Conservation (phyloP, 371 early-diverging fungal species). For the Mucor velutinosus region DNA sequence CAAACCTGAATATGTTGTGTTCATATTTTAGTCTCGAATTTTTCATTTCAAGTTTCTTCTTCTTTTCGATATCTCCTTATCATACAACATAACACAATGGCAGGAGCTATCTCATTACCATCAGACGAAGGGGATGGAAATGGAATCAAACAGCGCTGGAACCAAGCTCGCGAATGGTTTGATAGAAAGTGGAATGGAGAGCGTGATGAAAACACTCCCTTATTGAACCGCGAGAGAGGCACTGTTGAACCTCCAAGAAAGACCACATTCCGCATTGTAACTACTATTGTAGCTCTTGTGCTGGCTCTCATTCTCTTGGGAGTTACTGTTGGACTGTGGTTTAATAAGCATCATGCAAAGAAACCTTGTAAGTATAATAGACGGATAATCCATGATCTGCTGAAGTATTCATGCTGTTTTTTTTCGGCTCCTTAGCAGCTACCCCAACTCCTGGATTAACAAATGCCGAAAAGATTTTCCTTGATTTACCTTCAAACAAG, state of each 20-base stretch:
- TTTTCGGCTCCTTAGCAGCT: not conserved
- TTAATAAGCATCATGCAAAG: constrained; percentile 18
- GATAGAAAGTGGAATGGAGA: constrained; percentile 54
- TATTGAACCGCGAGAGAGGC: constrained; percentile 34
- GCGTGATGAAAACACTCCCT: constrained; percentile 43
- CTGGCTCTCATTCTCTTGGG: constrained; percentile 42
- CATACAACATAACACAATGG: not conserved
- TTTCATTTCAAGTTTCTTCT: not conserved
- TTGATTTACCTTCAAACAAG: constrained; percentile 20
- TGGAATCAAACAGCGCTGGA: not conserved
- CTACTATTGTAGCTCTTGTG: constrained; percentile 17
- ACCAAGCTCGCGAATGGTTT: constrained; percentile 42
- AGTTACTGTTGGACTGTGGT: constrained; percentile 47
- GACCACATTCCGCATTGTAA: constrained; percentile 20
- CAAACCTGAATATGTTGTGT: no score
- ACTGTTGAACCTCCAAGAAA: constrained; percentile 32
- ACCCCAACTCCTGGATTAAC: not conserved
- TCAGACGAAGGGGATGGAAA: not conserved
- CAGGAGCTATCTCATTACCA: constrained; percentile 12
- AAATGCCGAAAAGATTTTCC: constrained; percentile 12
- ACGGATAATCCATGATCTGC: not conserved
- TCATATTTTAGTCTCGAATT: not conserved
- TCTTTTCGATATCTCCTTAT: not conserved
- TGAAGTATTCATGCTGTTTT: not conserved
- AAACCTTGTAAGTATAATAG: not conserved